Percentiles rank a stretch among this genome's conserved stretches.
phyloP scores from a whole-genome alignment of 169 alveolate genomes.

The Plasmodium relictum region DNA sequence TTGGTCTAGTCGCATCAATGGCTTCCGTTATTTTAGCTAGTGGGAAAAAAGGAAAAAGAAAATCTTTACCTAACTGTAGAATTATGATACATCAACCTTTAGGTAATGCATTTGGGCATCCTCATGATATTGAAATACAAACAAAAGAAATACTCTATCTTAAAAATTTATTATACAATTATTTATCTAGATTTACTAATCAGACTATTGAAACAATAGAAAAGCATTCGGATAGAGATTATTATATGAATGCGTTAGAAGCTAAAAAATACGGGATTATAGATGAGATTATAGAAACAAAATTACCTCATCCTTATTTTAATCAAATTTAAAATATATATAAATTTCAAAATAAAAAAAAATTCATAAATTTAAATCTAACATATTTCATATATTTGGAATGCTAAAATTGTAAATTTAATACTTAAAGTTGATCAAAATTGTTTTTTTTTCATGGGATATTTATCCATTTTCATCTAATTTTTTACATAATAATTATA shows the following conservation, averaged over 20 bases:
- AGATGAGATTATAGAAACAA: conserved; percentile 82
- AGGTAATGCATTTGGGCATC: conserved; percentile 91
- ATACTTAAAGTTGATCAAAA: too few species aligned
- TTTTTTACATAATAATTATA: too few species aligned
- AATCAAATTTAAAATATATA: background rate
- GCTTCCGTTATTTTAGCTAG: conserved; percentile 91
- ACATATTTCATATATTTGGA: too few species aligned
- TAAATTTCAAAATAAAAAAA: too few species aligned
- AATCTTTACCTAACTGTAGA: conserved; percentile 89
- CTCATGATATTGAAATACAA: conserved; percentile 91
- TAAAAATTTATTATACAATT: conserved; percentile 86
- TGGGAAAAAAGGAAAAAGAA: conserved; percentile 91
- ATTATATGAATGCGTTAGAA: conserved; percentile 90
- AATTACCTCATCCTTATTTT: conserved; percentile 71
- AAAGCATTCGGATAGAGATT: conserved; percentile 88
- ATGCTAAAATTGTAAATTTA: too few species aligned
- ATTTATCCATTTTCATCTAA: too few species aligned
- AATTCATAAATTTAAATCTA: too few species aligned
- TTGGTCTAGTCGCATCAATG: conserved; percentile 92
- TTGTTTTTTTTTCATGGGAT: too few species aligned
- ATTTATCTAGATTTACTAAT: conserved; percentile 87
- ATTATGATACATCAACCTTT: conserved; percentile 92
- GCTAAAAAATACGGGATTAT: conserved; percentile 89
- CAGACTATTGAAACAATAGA: conserved; percentile 81
- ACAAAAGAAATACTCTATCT: conserved; percentile 89